Evolutionary conservation across 2,329 filamentous ascomycete species (phyloP), one percentile per base, ranked within the genome.

Genomic region (Colletotrichum lupini): DNA sequence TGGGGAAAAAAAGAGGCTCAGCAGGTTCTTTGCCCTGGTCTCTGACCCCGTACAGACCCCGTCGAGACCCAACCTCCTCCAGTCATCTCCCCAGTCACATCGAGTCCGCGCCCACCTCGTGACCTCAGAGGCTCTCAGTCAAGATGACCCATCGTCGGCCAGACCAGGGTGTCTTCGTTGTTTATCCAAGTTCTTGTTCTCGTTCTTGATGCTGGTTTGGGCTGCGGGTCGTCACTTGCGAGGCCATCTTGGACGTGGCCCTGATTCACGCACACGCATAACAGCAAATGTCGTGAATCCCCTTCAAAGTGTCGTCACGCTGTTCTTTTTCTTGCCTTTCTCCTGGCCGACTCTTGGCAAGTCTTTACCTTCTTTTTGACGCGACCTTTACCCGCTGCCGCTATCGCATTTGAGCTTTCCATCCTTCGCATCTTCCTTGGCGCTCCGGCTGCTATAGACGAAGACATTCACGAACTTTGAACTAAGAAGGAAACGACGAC

Each of bases 11-110:
- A 28, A 35, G 61, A 64, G 46, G 22, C 49, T 53, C 42, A 35
- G n/a, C 14, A 26, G 61, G 46, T 49, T 55, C 22, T n/a, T 8
- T 64, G 49, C 61, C 49, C 61, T 55, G 61, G 22, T 64, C 61
- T 64, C n/a, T 64, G 61, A 55, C 61, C 60, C 42, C n/a, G 49
- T 64, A 30, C 19, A n/a, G 61, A 49, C 61, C 61, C 61, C 61
- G 49, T 64, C 49, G 30, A n/a, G 49, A 22, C 61, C 61, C 61
- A 64, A 55, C 61, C 61, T 64, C 61, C 5, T 55, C 61, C 61
- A 64, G 61, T 64, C 49, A 55, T 22, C 53, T 53, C 16, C 49
- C 49, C 9, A 37, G 62, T 56, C 62, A 56, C 49, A 22, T 42
- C 62, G 9, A 56, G 22, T 56, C 49, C 14, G 49, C 62, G 62